phyloP scores from a whole-genome alignment of 139 green algal genomes.

The Chlamydomonas sp. region DNA sequence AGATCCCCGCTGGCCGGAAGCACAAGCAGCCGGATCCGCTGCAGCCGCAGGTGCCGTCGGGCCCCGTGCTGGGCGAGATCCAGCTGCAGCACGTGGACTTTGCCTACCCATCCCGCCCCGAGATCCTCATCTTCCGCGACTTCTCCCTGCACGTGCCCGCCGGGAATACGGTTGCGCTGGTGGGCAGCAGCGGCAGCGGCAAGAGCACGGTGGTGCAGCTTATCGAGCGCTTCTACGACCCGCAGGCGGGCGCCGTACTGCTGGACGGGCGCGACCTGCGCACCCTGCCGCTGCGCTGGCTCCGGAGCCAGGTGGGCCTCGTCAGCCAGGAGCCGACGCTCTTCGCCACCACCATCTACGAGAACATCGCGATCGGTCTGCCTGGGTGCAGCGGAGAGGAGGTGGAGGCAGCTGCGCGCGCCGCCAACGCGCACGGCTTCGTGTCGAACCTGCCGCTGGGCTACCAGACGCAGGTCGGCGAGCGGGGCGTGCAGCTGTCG shows the following conservation, averaged over 20 bases:
- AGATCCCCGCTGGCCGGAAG: neutral
- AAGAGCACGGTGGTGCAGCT: slow-evolving; percentile 89
- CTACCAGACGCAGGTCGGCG: slow-evolving; percentile 64
- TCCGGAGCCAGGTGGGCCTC: slow-evolving; percentile 75
- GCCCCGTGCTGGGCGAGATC: slow-evolving; percentile 13
- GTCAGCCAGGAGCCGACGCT: slow-evolving; percentile 92
- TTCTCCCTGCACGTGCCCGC: slow-evolving; percentile 72
- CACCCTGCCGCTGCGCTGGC: slow-evolving; percentile 70
- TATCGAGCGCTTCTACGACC: slow-evolving; percentile 83
- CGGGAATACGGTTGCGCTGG: slow-evolving; percentile 91
- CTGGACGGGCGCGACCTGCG: slow-evolving; percentile 81
- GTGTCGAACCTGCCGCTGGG: slow-evolving; percentile 60
- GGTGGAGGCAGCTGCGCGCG: slow-evolving; percentile 68
- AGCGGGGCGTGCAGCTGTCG: slow-evolving; percentile 55
- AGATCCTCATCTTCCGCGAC: slow-evolving; percentile 66
- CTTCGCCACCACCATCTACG: slow-evolving; percentile 81
- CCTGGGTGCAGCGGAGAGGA: slow-evolving; percentile 57
- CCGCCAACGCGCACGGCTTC: slow-evolving; percentile 84
- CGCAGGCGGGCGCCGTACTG: slow-evolving; percentile 42
- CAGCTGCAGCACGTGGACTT: slow-evolving; percentile 70
- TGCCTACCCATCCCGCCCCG: slow-evolving; percentile 80
- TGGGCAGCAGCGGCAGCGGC: slow-evolving; percentile 88
- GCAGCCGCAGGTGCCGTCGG: neutral
- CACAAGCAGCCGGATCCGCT: neutral
- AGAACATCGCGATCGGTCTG: slow-evolving; percentile 87